Evolutionary conservation across 768 basidiomycete species (phyloP).

Genomic region (Dioszegia hungarica): DNA sequence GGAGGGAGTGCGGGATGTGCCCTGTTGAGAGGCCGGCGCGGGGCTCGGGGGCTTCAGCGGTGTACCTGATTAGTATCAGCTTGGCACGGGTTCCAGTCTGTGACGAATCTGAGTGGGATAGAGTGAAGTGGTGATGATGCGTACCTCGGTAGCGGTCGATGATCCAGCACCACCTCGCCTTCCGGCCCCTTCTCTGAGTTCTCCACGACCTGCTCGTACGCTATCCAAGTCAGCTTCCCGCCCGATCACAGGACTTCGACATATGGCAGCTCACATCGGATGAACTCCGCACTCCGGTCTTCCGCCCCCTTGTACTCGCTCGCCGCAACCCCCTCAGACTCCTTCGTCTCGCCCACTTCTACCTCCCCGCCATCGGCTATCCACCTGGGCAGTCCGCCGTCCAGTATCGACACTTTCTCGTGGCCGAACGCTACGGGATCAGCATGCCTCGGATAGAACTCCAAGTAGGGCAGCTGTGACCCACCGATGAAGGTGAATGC

Average conservation of each 20-base stretch:
- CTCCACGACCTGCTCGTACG: slow-evolving; percentile 71
- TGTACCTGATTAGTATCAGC: slow-evolving; percentile 56
- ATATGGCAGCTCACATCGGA: slow-evolving; percentile 25
- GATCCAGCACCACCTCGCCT: slow-evolving; percentile 76
- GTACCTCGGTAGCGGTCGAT: slow-evolving; percentile 75
- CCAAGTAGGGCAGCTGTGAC: not conserved
- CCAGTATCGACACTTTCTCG: slow-evolving; percentile 72
- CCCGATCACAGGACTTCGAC: not conserved
- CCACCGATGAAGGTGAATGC: slow-evolving; percentile 79
- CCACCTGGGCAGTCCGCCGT: slow-evolving; percentile 90
- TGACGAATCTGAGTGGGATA: too few species aligned
- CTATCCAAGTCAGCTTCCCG: slow-evolving; percentile 50
- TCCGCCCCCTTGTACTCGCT: slow-evolving; percentile 12
- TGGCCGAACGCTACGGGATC: slow-evolving; percentile 67
- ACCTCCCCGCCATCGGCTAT: slow-evolving; percentile 56
- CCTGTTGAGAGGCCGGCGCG: slow-evolving; percentile 81
- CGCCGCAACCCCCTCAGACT: slow-evolving; percentile 12
- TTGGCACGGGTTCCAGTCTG: too few species aligned
- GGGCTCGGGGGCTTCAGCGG: slow-evolving; percentile 80
- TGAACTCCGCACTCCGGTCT: slow-evolving; percentile 14
- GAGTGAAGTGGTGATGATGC: slow-evolving; percentile 32
- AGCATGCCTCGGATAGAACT: not conserved
- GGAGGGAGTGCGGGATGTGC: slow-evolving; percentile 82
- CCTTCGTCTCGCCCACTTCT: slow-evolving; percentile 26
- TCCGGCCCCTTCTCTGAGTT: slow-evolving; percentile 60